A percentile compares a stretch with the other conserved stretches of the same genome.
These are phyloP conservation scores for Ceratopteris richardii DNA, from an alignment of 75 land plant species.

Conservation along the genomic window DNA sequence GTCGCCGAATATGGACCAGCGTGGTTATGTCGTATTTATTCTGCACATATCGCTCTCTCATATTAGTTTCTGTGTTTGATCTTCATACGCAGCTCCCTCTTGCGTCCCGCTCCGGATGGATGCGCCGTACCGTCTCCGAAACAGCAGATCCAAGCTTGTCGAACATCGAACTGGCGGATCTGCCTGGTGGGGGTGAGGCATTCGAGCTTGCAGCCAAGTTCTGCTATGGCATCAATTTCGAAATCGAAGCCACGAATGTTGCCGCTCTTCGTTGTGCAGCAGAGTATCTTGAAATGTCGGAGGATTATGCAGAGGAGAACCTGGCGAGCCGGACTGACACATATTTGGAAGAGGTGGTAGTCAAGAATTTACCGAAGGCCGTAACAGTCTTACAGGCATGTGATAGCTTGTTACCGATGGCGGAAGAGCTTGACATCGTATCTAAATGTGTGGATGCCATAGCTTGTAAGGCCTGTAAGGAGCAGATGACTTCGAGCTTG, in stretches of 20 bases:
- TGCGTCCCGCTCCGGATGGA: slow-evolving; percentile 70
- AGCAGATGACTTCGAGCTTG: slow-evolving; percentile 11
- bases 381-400: slow-evolving; percentile 58
- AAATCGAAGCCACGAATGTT: slow-evolving; percentile 62
- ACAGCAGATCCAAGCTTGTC: slow-evolving; percentile 37
- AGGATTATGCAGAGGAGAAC: slow-evolving; percentile 72
- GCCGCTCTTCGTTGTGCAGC: slow-evolving; percentile 70
- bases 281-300: slow-evolving; percentile 91
- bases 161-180: slow-evolving; percentile 47
- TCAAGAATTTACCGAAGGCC: slow-evolving; percentile 45
- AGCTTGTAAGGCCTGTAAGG: slow-evolving; percentile 36
- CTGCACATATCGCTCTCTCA: not conserved
- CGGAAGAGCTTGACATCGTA: slow-evolving; percentile 71
- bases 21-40: no score
- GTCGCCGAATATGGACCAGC: no score
- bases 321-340: slow-evolving; percentile 56
- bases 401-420: slow-evolving; percentile 53
- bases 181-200: slow-evolving; percentile 87
- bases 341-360: slow-evolving; percentile 58
- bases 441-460: slow-evolving; percentile 71
- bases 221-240: slow-evolving; percentile 90
- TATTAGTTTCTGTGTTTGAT: not conserved
- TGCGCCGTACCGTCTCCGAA: slow-evolving; percentile 62
- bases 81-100: slow-evolving; percentile 60
- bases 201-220: slow-evolving; percentile 82